These are phyloP conservation scores for Phyllosticta citriasiana DNA, from an alignment of 2,329 filamentous ascomycete genomes.

Conservation along the genomic window DNA sequence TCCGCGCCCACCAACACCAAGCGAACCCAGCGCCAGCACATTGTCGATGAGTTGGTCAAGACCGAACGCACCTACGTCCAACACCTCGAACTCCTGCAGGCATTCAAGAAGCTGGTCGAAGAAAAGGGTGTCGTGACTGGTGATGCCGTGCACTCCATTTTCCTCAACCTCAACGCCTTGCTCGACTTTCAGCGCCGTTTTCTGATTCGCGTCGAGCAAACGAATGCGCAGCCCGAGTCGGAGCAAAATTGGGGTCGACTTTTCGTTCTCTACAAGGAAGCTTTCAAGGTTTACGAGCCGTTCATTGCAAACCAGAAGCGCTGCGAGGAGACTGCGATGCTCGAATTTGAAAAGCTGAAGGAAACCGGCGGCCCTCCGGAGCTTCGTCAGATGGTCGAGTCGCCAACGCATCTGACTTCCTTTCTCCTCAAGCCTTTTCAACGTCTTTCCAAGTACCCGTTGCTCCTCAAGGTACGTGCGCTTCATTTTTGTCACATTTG, in stretches of 20 bases:
- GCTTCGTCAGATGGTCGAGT: conserved; percentile 65
- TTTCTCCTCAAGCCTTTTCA: conserved; percentile 97
- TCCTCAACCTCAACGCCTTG: conserved; percentile 89
- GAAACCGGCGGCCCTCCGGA: conserved; percentile 54
- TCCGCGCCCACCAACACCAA: conserved; percentile 38
- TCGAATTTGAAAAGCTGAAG: conserved; percentile 79
- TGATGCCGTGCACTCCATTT: conserved; percentile 87
- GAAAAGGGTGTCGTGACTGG: conserved; percentile 80
- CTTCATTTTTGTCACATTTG: not conserved
- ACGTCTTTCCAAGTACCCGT: conserved; percentile 83
- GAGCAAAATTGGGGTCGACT: conserved; percentile 92
- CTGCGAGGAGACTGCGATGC: conserved; percentile 73
- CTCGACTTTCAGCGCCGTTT: conserved; percentile 94
- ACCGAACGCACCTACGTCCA: conserved; percentile 98
- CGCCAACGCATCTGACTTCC: conserved; percentile 78
- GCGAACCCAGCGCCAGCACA: conserved; percentile 70
- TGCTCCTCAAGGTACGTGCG: conserved; percentile 64
- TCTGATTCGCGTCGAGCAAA: conserved; percentile 89
- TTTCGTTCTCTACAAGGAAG: conserved; percentile 74
- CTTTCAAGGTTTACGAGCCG: conserved; percentile 87
- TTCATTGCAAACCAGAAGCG: conserved; percentile 96
- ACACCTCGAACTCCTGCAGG: conserved; percentile 87
- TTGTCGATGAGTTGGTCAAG: conserved; percentile 82
- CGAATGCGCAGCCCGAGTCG: conserved; percentile 67
- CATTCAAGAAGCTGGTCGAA: conserved; percentile 81